Evolutionary conservation across 2,329 filamentous ascomycete genomes (phyloP).

Genomic region (Pyricularia pennisetigena): DNA sequence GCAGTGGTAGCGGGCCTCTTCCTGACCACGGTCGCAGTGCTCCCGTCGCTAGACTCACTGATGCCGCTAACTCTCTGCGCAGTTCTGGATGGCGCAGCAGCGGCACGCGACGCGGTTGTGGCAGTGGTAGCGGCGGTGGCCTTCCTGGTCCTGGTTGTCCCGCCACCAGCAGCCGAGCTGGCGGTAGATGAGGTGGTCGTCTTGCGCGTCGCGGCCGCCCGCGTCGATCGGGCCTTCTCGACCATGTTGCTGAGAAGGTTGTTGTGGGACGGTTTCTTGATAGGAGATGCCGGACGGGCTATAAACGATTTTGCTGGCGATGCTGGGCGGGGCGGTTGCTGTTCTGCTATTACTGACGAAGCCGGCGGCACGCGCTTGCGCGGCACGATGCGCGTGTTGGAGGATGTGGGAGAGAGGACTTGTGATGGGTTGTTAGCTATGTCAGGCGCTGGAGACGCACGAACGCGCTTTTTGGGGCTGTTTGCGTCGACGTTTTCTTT

Average conservation of each 20-base stretch:
- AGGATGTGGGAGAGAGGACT: conserved; percentile 73
- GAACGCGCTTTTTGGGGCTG: conserved; percentile 59
- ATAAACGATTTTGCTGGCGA: conserved; percentile 50
- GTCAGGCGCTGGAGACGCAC: conserved; percentile 32
- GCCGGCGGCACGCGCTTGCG: conserved; percentile 26
- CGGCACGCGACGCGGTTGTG: conserved; percentile 23
- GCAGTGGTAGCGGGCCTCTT: conserved; percentile 28
- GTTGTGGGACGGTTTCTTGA: conserved; percentile 42
- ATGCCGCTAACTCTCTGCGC: conserved; percentile 44
- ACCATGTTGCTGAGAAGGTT: conserved; percentile 46
- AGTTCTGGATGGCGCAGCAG: conserved; percentile 34
- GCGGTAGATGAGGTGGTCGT: conserved; percentile 32
- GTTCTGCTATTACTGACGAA: conserved; percentile 15
- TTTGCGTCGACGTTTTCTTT: conserved; percentile 64
- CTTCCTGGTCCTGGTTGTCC: conserved; percentile 22
- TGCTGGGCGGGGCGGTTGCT: conserved; percentile 17
- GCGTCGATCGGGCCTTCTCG: conserved; percentile 48
- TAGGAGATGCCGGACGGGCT: conserved; percentile 49
- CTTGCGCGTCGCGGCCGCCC: conserved; percentile 34
- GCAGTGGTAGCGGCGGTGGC: conserved; percentile 24
- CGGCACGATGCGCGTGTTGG: conserved; percentile 62
- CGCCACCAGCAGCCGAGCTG: conserved; percentile 25
- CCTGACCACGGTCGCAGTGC: conserved; percentile 54
- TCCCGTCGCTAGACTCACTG: conserved; percentile 55
- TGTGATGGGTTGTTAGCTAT: conserved; percentile 37